A percentile compares a stretch with the other conserved stretches of the same genome.
These are phyloP conservation scores for Floccularia luteovirens DNA, from an alignment of 768 basidiomycete species.

Conservation along the genomic window DNA sequence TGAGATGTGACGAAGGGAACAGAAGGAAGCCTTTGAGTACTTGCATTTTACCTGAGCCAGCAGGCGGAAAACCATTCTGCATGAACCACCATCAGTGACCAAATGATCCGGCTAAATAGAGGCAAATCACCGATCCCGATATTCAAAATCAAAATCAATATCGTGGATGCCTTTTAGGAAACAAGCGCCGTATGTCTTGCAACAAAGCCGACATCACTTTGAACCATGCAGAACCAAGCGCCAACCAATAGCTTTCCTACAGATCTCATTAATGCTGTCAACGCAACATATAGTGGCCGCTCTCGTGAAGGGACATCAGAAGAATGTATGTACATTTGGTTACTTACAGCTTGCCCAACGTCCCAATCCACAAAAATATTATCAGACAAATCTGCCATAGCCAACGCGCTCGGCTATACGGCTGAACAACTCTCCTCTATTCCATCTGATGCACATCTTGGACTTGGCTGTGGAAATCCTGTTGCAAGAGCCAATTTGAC, in stretches of 20 bases:
- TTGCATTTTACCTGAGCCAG: too few relatives aligned
- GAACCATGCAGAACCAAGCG: background rate
- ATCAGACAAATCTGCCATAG: conserved; percentile 22
- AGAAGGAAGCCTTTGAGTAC: too few relatives aligned
- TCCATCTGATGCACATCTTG: conserved; percentile 37
- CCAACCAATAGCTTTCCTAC: background rate
- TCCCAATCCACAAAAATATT: conserved; percentile 10
- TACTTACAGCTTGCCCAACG: background rate
- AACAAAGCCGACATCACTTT: background rate
- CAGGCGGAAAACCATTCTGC: too few relatives aligned
- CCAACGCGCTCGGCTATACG: conserved; percentile 43
- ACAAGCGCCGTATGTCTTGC: background rate
- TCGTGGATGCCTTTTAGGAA: background rate
- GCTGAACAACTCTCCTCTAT: conserved; percentile 31
- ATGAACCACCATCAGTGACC: too few relatives aligned
- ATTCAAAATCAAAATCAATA: conserved; percentile 8
- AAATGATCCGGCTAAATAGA: too few relatives aligned
- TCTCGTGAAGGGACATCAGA: conserved; percentile 16
- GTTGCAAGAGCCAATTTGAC: conserved; percentile 36
- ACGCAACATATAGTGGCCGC: conserved; percentile 24
- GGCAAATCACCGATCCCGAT: conserved; percentile 8
- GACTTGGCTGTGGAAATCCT: conserved; percentile 50
- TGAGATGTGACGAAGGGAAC: too few relatives aligned
- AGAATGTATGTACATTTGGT: conserved; percentile 10
- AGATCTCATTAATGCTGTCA: conserved; percentile 16